A percentile compares a stretch with the other conserved stretches of the same genome.
Evolutionary conservation across 805 yeast genomes (phyloP).

Genomic region (Kluyveromyces wickerhamii): DNA sequence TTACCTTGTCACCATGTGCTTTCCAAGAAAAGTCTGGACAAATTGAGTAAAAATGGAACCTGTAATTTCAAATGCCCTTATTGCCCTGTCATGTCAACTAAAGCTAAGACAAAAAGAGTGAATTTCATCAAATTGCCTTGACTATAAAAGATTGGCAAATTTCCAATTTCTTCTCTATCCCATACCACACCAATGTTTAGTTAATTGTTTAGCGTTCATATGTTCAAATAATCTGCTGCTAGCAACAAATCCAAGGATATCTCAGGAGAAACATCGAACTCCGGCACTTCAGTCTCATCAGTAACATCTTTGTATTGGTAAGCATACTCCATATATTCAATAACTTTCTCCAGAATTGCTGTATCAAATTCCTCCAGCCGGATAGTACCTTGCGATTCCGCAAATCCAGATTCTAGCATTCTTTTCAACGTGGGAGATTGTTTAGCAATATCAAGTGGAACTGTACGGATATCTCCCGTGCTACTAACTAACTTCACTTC

Average conservation of each 20-base stretch:
- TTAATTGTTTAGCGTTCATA: too few species aligned
- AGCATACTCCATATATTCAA: constrained; percentile 77
- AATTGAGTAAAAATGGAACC: constrained; percentile 36
- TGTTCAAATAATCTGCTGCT: constrained; percentile 70
- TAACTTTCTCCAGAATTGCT: constrained; percentile 63
- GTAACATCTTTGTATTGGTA: constrained; percentile 53
- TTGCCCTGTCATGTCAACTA: constrained; percentile 46
- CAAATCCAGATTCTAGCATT: constrained; percentile 49
- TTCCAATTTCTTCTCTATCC: too few species aligned
- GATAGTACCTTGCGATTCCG: constrained; percentile 54
- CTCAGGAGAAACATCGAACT: constrained; percentile 87
- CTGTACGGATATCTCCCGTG: constrained; percentile 56
- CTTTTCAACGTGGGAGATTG: constrained; percentile 57
- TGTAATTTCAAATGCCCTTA: constrained; percentile 62
- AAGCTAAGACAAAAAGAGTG: constrained; percentile 37
- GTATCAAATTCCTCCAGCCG: constrained; percentile 58
- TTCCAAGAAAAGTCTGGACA: constrained; percentile 44
- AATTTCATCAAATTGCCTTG: constrained; percentile 32
- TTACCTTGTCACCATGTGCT: constrained; percentile 60
- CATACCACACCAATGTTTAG: too few species aligned
- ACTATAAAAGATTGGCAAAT: too few species aligned
- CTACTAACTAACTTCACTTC: constrained; percentile 61
- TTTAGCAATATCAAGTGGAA: constrained; percentile 67
- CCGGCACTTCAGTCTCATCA: constrained; percentile 51
- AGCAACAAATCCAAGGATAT: constrained; percentile 85